Evolutionary conservation across 108 stramenopile species (phyloP), one percentile per base, ranked within the genome.

Genomic region (Ochromonas danica): DNA sequence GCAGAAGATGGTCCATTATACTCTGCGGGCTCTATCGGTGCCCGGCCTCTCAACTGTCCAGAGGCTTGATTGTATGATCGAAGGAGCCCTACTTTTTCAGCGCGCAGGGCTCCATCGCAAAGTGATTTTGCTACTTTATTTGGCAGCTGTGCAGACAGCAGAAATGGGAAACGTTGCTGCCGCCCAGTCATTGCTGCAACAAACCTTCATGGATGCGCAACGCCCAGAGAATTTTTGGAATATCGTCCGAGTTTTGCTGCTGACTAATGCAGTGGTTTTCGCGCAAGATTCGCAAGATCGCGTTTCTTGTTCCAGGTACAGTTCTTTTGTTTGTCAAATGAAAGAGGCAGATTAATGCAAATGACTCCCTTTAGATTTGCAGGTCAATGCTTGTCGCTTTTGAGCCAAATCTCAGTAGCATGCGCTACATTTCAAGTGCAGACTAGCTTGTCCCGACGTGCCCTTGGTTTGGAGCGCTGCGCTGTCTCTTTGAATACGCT

Each of bases 71-170:
- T 27, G 31, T 6, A 36, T 33, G 30, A 6, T 75, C 36, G 72
- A 75, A 33, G 72, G 31, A 31, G 72, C 40, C 6, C 31, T 75
- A 33, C 3, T 60, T 31, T 75, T 6, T 60, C 51, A 31, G 10
- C 72, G 72, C 36, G 17, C 31, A 33, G 51, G 51, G 10, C 14
- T 75, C n/a, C 6, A 33, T 3, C 36, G 72, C n/a, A 75, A 75
- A 41, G 3, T 35, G 6, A 33, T 33, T 27, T 25, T 33, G 17
- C 40, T 75, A 10, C 72, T 75, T 6, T 75, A 75, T 41, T 6
- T 75, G 3, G 72, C 72, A 33, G 72, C 72, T 27, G 6, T 75
- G 72, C 3, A 35, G 51, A 10, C n/a, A 10, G 72, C 72, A 27
- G 72, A 75, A 6, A 28, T 3, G 3, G 72, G 51, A 27, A 27